A percentile compares a stretch with the other conserved stretches of the same genome.
Conservation (phyloP, 116 monocot genomes). For the Iris pallida region DNA sequence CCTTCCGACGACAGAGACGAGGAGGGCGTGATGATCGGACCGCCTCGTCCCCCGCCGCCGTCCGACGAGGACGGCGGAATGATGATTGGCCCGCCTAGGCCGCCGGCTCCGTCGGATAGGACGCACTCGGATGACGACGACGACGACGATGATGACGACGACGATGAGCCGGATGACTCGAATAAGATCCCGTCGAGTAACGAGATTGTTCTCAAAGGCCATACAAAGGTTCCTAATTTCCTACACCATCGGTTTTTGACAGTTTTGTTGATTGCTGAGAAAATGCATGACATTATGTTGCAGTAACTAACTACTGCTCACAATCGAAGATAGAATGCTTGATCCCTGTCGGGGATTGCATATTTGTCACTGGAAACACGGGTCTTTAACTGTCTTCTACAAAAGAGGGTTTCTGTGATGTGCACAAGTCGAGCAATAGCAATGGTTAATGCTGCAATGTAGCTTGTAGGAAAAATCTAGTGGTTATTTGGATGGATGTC, state of each 20-base stretch:
- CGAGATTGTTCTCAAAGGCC: conserved; percentile 84
- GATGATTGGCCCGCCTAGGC: conserved; percentile 33
- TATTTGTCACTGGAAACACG: too few species aligned
- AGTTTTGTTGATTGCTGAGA: too few species aligned
- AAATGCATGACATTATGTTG: too few species aligned
- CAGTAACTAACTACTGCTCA: too few species aligned
- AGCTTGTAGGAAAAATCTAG: too few species aligned
- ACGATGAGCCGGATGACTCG: conserved; percentile 27
- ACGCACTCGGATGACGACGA: conserved; percentile 25
- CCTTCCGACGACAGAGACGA: conserved; percentile 17
- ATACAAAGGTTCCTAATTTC: conserved; percentile 57
- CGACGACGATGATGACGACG: conserved; percentile 20
- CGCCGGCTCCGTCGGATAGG: conserved; percentile 6
- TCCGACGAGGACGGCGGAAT: conserved; percentile 13
- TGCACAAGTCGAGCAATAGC: too few species aligned
- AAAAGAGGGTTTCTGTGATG: too few species aligned
- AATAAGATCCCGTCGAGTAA: conserved; percentile 68
- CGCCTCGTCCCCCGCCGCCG: conserved; percentile 35
- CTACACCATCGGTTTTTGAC: background rate
- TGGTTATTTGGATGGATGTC: too few species aligned
- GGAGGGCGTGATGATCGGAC: conserved; percentile 34
- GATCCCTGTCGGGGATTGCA: too few species aligned
- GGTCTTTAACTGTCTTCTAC: too few species aligned
- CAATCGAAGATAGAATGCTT: too few species aligned
- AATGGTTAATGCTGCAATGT: too few species aligned